Base-by-base conservation (phyloP, 108 stramenopile genomes). In the Parietichytrium sp. region DNA sequence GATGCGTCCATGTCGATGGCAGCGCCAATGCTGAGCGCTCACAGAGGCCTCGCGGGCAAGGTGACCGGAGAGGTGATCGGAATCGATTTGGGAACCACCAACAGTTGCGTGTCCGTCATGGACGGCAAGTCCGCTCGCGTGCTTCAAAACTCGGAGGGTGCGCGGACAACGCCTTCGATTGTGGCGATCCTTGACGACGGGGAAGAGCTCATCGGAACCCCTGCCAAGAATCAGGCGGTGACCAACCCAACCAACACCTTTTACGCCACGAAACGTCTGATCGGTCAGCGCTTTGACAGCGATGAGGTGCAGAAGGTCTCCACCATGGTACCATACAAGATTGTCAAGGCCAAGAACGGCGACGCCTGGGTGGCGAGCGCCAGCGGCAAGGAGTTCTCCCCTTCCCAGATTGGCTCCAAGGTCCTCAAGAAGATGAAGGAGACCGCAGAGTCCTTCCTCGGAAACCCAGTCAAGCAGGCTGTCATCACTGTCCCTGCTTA, bases 351-450 rank as follows among this genome's bases (percentile, higher is more conserved):
- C 10, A 91, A 92, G 61, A 94, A 92, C 83, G 93, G 93, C 30
- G 97, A 98, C 85, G 97, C 97, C 3, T 99, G 99, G 99, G 95
- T 98, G 13, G 93, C 96, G 83, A 93, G 94, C 0, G 80, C 25
- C 31, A 8, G 23, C 47, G 95, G 95, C 4, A 91, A 93, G 84
- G 96, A 96, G 85, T 96, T 94, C 85, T 93, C 93, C 54, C 99
- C 99, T 30, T 93, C 92, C 49, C 98, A 99, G 88, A 96, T 99
- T 82, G 97, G 97, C 55, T 92, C 91, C 82, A 98, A 98, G 96
- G 97, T 99, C 27, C 86, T 99, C 54, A 92, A 92, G 51, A 99
- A 99, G 84, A 99, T 99, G 98, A 98, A 98, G 92, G 98, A 98
- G 84, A 99, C 98, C 12, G 94, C 97, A 10, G 97, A 97, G 84